A percentile compares a stretch with the other conserved stretches of the same genome.
These are phyloP conservation scores for Monosporascus sp. DNA, from an alignment of 2,329 filamentous ascomycete species.

Conservation along the genomic window DNA sequence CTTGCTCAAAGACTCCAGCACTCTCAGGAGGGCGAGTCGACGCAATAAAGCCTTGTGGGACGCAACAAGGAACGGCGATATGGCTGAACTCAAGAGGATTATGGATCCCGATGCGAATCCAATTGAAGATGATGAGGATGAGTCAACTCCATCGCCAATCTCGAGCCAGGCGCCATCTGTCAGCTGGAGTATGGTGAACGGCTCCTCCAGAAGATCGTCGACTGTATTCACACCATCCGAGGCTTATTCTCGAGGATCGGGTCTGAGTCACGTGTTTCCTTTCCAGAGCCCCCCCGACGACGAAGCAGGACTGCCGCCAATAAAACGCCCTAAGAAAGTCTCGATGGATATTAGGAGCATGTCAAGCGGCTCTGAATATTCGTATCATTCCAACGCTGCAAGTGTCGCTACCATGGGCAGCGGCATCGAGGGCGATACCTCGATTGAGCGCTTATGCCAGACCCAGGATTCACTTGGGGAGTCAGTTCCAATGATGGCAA, in stretches of 20 bases:
- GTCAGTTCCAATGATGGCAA: slow-evolving; percentile 82
- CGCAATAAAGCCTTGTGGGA: slow-evolving; percentile 87
- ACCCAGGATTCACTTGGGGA: slow-evolving; percentile 69
- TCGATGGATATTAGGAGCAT: slow-evolving; percentile 86
- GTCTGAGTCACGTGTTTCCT: slow-evolving; percentile 81
- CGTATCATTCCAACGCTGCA: slow-evolving; percentile 71
- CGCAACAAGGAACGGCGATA: slow-evolving; percentile 69
- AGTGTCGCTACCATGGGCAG: slow-evolving; percentile 71
- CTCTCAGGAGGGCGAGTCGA: slow-evolving; percentile 75
- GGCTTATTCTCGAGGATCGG: slow-evolving; percentile 49
- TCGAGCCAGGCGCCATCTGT: slow-evolving; percentile 41
- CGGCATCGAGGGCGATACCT: slow-evolving; percentile 78
- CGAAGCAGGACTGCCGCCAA: slow-evolving; percentile 27
- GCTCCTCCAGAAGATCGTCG: slow-evolving; percentile 38
- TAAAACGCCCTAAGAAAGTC: slow-evolving; percentile 67
- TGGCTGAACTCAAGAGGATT: slow-evolving; percentile 69
- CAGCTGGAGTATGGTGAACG: slow-evolving; percentile 43
- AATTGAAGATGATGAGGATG: slow-evolving; percentile 38
- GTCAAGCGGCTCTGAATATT: slow-evolving; percentile 79
- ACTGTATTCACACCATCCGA: slow-evolving; percentile 38
- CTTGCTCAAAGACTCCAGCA: slow-evolving; percentile 73
- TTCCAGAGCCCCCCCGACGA: slow-evolving; percentile 61
- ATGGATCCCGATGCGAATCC: slow-evolving; percentile 64
- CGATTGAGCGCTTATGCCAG: slow-evolving; percentile 70
- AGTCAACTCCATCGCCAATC: slow-evolving; percentile 27